These are phyloP conservation scores for Diaporthe citrichinensis DNA, from an alignment of 2,329 filamentous ascomycete species.

Conservation along the genomic window DNA sequence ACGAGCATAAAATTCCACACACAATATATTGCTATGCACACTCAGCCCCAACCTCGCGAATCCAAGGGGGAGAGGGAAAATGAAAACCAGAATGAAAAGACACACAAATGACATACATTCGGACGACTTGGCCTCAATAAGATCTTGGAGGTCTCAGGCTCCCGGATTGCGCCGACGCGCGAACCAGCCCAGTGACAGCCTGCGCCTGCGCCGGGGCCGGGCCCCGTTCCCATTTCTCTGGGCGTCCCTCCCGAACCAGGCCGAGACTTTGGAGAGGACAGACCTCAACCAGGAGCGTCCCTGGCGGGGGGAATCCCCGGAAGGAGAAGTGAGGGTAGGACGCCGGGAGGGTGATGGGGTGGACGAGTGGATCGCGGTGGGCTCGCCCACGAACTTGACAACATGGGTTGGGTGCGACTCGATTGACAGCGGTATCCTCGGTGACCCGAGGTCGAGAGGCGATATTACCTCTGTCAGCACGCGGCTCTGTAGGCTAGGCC, in stretches of 20 bases:
- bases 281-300: neutral
- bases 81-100: too few species aligned
- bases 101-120: neutral
- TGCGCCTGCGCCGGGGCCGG: too few species aligned
- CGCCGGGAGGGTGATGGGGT: neutral
- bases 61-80: too few species aligned
- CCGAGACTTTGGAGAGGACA: neutral
- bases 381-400: neutral
- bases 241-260: neutral
- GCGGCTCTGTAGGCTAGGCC: accelerated
- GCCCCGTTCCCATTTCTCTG: too few species aligned
- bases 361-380: neutral
- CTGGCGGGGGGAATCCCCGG: too few species aligned
- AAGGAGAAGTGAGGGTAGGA: neutral
- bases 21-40: too few species aligned
- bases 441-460: conserved; percentile 14
- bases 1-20: too few species aligned
- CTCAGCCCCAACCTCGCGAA: too few species aligned
- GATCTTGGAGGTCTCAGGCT: neutral
- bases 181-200: neutral
- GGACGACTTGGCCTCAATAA: too few species aligned
- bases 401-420: neutral
- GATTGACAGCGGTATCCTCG: neutral
- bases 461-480: neutral
- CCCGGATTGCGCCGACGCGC: neutral